phyloP scores from a whole-genome alignment of 768 basidiomycete species.

The Termitomyces titanicus region DNA sequence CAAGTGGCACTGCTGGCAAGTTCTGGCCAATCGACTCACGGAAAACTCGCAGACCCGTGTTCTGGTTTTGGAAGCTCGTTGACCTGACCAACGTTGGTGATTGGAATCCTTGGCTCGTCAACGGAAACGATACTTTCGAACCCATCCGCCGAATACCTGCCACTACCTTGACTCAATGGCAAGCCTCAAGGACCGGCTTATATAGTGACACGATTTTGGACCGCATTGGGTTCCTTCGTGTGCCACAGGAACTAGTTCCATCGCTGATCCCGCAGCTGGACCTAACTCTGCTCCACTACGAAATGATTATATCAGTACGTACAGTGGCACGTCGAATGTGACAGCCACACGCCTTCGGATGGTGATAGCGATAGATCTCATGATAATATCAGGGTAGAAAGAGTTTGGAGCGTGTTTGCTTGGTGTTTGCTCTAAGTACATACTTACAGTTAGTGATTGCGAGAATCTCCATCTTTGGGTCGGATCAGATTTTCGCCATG shows the following conservation, averaged over 20 bases:
- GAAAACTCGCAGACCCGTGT: constrained; percentile 14
- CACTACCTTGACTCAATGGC: constrained; percentile 22
- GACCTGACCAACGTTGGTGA: constrained; percentile 31
- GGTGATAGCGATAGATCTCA: no score
- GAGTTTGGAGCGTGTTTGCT: no score
- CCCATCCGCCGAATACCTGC: constrained; percentile 14
- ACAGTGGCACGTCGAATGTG: no score
- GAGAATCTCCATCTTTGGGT: no score
- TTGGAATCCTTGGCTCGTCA: constrained; percentile 22
- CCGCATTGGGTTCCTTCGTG: constrained; percentile 24
- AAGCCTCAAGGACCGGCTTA: constrained; percentile 23
- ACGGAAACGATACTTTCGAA: constrained; percentile 25
- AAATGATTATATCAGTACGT: constrained; percentile 25
- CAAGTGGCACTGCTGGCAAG: constrained; percentile 11
- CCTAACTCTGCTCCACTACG: constrained; percentile 27
- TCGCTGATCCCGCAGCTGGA: constrained; percentile 27
- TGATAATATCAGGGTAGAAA: no score
- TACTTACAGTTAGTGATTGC: no score
- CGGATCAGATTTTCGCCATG: no score
- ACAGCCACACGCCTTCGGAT: no score
- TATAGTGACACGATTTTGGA: constrained; percentile 20
- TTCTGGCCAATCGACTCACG: constrained; percentile 20
- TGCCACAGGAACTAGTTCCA: constrained; percentile 14
- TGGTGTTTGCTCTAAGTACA: no score
- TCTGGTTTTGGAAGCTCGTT: constrained; percentile 23